A percentile compares a stretch with the other conserved stretches of the same genome.
phyloP scores from a whole-genome alignment of 495 filamentous ascomycete species.

The Cladorrhinum samala region DNA sequence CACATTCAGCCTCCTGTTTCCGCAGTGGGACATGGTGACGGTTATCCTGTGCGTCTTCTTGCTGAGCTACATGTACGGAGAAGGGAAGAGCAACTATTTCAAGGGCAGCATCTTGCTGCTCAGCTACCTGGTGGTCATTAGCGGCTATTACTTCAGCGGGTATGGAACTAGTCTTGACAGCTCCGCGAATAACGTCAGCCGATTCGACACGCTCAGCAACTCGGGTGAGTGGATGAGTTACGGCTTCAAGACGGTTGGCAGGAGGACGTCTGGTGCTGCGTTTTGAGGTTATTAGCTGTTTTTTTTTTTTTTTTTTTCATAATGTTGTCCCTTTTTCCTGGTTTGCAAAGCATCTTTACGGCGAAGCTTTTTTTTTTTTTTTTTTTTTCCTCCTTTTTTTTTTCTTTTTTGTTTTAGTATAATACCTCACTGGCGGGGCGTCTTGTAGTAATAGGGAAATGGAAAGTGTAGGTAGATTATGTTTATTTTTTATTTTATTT shows the following conservation, averaged over 20 bases:
- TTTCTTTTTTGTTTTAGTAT: too few species aligned
- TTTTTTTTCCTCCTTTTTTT: too few species aligned
- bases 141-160: conserved; percentile 85
- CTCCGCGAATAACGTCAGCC: conserved; percentile 52
- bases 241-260: conserved; percentile 46
- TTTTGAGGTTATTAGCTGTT: conserved; percentile 15
- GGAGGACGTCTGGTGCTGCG: conserved; percentile 30
- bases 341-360: neutral
- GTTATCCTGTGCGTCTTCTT: conserved; percentile 97
- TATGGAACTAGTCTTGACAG: conserved; percentile 56
- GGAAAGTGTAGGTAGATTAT: too few species aligned
- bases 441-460: too few species aligned
- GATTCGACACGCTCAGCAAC: conserved; percentile 61
- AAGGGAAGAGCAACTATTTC: conserved; percentile 94
- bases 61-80: conserved; percentile 94
- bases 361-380: too few species aligned
- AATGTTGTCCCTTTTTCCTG: neutral
- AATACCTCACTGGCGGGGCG: too few species aligned
- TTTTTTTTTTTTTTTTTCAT: neutral
- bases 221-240: conserved; percentile 46
- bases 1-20: conserved; percentile 93
- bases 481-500: too few species aligned
- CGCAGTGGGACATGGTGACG: conserved; percentile 98
- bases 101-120: conserved; percentile 90
- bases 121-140: conserved; percentile 85